phyloP scores from a whole-genome alignment of 768 basidiomycete genomes.

The Lactifluus rugatus region DNA sequence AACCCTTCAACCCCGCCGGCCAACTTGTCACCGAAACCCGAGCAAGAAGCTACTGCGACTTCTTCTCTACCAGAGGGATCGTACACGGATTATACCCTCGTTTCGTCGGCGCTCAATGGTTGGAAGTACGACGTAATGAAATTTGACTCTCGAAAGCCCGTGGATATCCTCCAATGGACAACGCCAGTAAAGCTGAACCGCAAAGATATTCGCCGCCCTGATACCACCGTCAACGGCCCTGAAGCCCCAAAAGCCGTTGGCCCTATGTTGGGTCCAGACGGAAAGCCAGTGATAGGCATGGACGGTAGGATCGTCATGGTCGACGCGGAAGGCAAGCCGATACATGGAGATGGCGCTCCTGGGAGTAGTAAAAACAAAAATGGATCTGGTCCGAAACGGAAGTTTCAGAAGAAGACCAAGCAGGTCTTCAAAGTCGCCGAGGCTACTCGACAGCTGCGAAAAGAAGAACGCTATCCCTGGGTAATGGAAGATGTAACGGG shows the following conservation, averaged over 20 bases:
- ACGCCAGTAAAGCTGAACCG: constrained; percentile 80
- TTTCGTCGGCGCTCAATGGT: constrained; percentile 70
- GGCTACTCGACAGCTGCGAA: constrained; percentile 62
- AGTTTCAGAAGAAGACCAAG: constrained; percentile 72
- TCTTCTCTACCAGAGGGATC: constrained; percentile 49
- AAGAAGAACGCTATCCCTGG: constrained; percentile 88
- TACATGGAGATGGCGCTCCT: constrained; percentile 34
- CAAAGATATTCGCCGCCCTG: constrained; percentile 61
- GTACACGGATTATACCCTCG: constrained; percentile 67
- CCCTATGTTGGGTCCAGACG: constrained; percentile 75
- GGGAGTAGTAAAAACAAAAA: constrained; percentile 36
- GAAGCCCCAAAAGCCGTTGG: constrained; percentile 41
- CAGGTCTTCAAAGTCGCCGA: constrained; percentile 80
- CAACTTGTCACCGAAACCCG: constrained; percentile 14
- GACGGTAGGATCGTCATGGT: constrained; percentile 78
- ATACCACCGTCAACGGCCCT: constrained; percentile 25
- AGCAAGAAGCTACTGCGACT: background rate
- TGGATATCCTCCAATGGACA: constrained; percentile 62
- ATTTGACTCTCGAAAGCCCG: constrained; percentile 64
- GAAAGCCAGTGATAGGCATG: constrained; percentile 69
- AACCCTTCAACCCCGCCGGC: constrained; percentile 12
- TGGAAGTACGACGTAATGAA: constrained; percentile 95
- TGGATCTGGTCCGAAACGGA: constrained; percentile 43
- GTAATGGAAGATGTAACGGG: constrained; percentile 74
- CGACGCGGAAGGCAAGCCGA: constrained; percentile 66